phyloP scores from a whole-genome alignment of 768 basidiomycete species.

The Tulasnella sp. region DNA sequence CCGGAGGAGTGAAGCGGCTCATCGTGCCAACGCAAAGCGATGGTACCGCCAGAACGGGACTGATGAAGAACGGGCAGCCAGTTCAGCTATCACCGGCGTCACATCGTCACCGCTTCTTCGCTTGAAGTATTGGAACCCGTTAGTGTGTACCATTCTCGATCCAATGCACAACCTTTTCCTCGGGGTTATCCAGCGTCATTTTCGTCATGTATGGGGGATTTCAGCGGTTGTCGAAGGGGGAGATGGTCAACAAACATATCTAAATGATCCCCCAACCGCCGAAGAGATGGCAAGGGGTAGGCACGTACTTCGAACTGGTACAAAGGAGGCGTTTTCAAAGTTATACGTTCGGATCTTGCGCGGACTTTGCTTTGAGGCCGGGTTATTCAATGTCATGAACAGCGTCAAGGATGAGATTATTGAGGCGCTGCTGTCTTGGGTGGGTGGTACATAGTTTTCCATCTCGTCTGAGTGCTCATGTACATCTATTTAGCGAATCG shows the following conservation, averaged over 20 bases:
- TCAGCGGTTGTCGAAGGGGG: not conserved
- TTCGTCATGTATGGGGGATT: not conserved
- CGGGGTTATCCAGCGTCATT: not conserved
- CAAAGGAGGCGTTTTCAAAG: not conserved
- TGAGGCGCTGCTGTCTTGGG: too few species aligned
- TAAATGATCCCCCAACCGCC: not conserved
- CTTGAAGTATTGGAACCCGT: not conserved
- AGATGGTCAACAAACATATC: not conserved
- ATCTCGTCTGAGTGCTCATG: too few species aligned
- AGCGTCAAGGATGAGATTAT: not conserved
- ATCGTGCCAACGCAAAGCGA: not conserved
- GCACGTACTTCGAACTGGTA: too few species aligned
- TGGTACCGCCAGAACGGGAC: not conserved
- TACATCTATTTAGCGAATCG: too few species aligned
- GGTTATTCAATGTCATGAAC: not conserved
- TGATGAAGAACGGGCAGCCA: not conserved
- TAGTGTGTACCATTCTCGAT: not conserved
- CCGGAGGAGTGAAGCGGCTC: not conserved
- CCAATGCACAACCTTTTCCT: constrained; percentile 6
- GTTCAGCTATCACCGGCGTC: not conserved
- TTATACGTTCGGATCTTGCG: not conserved
- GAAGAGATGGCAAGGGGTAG: too few species aligned
- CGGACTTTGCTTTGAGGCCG: not conserved
- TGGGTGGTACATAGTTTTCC: too few species aligned
- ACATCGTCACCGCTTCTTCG: too few species aligned